phyloP scores from a whole-genome alignment of 1,139 yeast genomes.

The Pichia sp. region DNA sequence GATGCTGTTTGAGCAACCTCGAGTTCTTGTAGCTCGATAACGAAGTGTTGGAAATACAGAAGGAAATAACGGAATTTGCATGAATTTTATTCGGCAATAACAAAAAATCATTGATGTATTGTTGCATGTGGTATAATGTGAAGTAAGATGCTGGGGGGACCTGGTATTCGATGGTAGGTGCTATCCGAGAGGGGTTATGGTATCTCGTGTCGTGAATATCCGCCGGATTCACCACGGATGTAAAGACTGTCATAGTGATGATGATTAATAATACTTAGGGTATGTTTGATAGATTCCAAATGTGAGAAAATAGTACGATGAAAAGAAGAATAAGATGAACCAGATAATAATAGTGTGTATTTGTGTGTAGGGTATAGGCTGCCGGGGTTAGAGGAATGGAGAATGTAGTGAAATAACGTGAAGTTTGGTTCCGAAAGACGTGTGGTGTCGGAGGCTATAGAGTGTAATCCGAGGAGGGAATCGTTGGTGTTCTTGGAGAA shows the following conservation, averaged over 20 bases:
- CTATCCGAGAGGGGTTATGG: background rate
- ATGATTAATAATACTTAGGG: too few relatives aligned
- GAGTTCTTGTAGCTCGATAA: slow-evolving; percentile 8
- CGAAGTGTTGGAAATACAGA: slow-evolving; percentile 12
- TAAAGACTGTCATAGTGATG: slow-evolving; percentile 11
- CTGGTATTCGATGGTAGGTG: slow-evolving; percentile 13
- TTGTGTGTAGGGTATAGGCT: too few relatives aligned
- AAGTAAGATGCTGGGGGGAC: slow-evolving; percentile 13
- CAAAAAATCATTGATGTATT: slow-evolving; percentile 8
- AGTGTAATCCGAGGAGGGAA: too few relatives aligned
- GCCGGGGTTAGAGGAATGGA: too few relatives aligned
- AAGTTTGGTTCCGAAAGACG: too few relatives aligned
- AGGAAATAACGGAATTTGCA: slow-evolving; percentile 7
- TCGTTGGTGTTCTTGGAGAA: too few relatives aligned
- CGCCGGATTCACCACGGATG: slow-evolving; percentile 9
- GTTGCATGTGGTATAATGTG: slow-evolving; percentile 11
- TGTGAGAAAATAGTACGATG: background rate
- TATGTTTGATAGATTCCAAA: background rate
- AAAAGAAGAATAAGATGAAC: too few relatives aligned
- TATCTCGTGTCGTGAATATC: slow-evolving; percentile 12
- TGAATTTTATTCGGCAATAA: slow-evolving; percentile 7
- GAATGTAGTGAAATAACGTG: too few relatives aligned
- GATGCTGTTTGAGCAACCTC: slow-evolving; percentile 3
- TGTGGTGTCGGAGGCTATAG: too few relatives aligned
- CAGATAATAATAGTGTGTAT: too few relatives aligned